Conservation (phyloP, 2,329 filamentous ascomycete species). For the Fusarium pseudograminearum region DNA sequence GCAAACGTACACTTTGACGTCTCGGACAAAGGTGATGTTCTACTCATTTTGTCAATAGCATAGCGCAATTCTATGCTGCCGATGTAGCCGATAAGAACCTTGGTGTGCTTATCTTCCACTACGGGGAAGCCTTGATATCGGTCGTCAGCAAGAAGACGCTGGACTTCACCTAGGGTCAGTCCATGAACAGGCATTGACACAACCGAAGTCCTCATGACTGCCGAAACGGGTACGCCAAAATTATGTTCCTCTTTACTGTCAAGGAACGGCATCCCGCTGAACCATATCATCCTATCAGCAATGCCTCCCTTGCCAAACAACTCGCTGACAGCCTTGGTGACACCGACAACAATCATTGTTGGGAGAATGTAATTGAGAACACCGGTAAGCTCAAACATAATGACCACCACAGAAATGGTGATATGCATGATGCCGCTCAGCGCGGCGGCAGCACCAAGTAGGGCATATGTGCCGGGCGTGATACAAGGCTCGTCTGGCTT, state of each 20-base stretch:
- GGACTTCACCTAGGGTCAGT: constrained; percentile 79
- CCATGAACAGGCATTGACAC: constrained; percentile 80
- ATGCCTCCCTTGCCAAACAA: constrained; percentile 96
- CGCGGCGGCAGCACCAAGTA: constrained; percentile 90
- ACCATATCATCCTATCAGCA: constrained; percentile 98
- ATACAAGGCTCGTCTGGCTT: constrained; percentile 94
- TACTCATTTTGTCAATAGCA: constrained; percentile 83
- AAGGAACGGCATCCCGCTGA: constrained; percentile 95
- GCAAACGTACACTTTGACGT: constrained; percentile 81
- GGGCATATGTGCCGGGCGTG: constrained; percentile 96
- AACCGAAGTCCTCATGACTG: constrained; percentile 85
- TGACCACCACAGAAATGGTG: constrained; percentile 95
- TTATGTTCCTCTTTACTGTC: constrained; percentile 98
- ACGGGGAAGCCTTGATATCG: constrained; percentile 95
- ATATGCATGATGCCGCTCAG: constrained; percentile 98
- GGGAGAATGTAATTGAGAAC: constrained; percentile 96
- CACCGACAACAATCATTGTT: constrained; percentile 98
- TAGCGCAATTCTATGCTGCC: constrained; percentile 92
- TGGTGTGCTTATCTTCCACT: constrained; percentile 77
- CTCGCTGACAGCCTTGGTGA: constrained; percentile 93
- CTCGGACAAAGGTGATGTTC: constrained; percentile 74
- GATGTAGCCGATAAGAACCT: constrained; percentile 88
- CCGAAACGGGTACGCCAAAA: constrained; percentile 92
- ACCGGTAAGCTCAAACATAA: constrained; percentile 99
- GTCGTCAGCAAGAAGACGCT: constrained; percentile 80